Percentiles rank a stretch among this genome's conserved stretches.
Conservation (phyloP, 495 filamentous ascomycete genomes). For the Schizothecium vesticola region DNA sequence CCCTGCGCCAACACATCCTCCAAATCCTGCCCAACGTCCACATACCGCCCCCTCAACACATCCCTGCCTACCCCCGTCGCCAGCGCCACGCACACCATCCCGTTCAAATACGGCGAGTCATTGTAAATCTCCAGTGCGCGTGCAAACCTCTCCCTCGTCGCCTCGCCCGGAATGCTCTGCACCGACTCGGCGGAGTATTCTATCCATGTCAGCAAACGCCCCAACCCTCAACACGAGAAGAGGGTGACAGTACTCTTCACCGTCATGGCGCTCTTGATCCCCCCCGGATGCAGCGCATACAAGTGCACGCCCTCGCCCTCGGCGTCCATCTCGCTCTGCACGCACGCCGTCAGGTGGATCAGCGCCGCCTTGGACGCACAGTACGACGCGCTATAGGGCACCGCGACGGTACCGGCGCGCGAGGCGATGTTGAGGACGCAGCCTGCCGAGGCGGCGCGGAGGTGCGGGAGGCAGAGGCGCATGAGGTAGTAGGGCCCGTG, state of each 20-base stretch:
- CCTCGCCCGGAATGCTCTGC: conserved; percentile 17
- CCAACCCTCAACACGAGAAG: background rate
- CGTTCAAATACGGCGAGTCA: conserved; percentile 33
- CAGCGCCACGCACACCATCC: conserved; percentile 31
- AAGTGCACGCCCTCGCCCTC: conserved; percentile 26
- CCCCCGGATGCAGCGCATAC: conserved; percentile 32
- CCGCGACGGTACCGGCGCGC: conserved; percentile 27
- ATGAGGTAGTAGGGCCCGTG: conserved; percentile 41
- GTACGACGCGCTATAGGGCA: conserved; percentile 30
- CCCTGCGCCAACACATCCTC: conserved; percentile 29
- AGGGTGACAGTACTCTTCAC: conserved; percentile 17
- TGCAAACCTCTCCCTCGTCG: conserved; percentile 10
- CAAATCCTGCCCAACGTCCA: conserved; percentile 31
- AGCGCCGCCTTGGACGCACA: conserved; percentile 33
- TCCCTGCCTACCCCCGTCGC: conserved; percentile 27
- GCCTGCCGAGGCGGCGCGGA: conserved; percentile 17
- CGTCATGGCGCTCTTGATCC: conserved; percentile 31
- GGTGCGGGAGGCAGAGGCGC: conserved; percentile 26
- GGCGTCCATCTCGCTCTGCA: conserved; percentile 29
- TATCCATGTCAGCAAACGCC: background rate
- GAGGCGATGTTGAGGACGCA: conserved; percentile 33
- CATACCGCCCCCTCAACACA: conserved; percentile 24
- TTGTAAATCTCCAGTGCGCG: conserved; percentile 26
- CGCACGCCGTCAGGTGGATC: conserved; percentile 31
- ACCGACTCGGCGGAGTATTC: conserved; percentile 25